These are phyloP conservation scores for Aurifilum marmelostoma DNA, from an alignment of 2,329 filamentous ascomycete genomes.

Conservation along the genomic window DNA sequence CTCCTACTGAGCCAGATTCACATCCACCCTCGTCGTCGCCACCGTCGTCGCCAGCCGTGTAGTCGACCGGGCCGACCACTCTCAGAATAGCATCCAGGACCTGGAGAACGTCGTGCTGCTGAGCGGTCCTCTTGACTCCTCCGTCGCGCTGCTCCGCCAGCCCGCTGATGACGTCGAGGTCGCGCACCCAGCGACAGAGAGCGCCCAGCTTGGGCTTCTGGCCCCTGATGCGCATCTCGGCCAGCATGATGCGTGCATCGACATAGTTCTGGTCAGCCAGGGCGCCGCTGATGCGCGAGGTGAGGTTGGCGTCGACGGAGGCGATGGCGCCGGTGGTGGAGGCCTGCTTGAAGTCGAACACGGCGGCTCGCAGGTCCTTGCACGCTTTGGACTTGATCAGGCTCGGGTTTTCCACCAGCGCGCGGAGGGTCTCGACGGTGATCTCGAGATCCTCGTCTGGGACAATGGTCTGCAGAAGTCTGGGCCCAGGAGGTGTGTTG, in stretches of 20 bases:
- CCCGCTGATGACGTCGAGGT: slow-evolving; percentile 70
- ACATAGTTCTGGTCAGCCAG: slow-evolving; percentile 66
- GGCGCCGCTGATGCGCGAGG: slow-evolving; percentile 67
- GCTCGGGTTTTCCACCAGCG: slow-evolving; percentile 51
- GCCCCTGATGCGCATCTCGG: slow-evolving; percentile 70
- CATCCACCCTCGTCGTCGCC: slow-evolving; percentile 33
- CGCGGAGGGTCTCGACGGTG: slow-evolving; percentile 26
- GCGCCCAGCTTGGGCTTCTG: slow-evolving; percentile 70
- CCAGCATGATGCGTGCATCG: slow-evolving; percentile 67
- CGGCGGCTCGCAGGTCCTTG: slow-evolving; percentile 66
- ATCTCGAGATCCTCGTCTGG: slow-evolving; percentile 29
- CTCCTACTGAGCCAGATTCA: not conserved
- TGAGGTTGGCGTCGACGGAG: slow-evolving; percentile 62
- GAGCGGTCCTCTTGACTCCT: slow-evolving; percentile 45
- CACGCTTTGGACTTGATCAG: slow-evolving; percentile 71
- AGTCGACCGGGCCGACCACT: slow-evolving; percentile 64
- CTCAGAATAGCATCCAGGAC: slow-evolving; percentile 68
- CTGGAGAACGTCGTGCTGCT: slow-evolving; percentile 58
- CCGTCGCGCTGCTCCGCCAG: slow-evolving; percentile 59
- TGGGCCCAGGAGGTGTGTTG: slow-evolving; percentile 14
- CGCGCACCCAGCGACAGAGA: slow-evolving; percentile 72
- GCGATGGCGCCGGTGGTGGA: slow-evolving; percentile 68
- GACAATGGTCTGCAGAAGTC: slow-evolving; percentile 24
- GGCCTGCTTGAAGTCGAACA: slow-evolving; percentile 70
- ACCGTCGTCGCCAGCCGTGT: slow-evolving; percentile 34